Evolutionary conservation across 805 yeast species (phyloP), one percentile per base, ranked within the genome.

Genomic region (Saccharomycopsis lassenensis): DNA sequence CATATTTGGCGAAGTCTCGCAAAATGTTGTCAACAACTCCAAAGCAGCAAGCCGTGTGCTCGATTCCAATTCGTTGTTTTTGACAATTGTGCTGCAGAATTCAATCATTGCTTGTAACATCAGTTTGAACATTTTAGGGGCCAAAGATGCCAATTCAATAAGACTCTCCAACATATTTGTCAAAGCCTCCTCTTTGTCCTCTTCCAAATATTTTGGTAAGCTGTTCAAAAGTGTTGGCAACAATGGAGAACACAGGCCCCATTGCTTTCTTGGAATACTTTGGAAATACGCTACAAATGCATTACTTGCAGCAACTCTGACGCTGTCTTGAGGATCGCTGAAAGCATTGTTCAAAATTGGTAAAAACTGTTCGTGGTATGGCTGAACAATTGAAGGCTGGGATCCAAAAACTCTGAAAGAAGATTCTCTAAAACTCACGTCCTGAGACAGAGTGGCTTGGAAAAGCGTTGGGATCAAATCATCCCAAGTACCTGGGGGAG

Each of bases 1-100:
- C 98, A 91, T 91, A 35, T 76, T 77, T 25, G 98, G 97, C 7
- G 95, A 81, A 18, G 82, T 80, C 55, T 91, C 98, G 41, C 91
- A 74, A 53, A 91, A 91, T 0, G 94, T 81, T 4, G 94, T 83
- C 48, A 86, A 63, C 39, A 91, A 67, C 59, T 91, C 98, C 44
- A 91, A 62, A 4, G 95, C 91, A 1, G 91, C 79, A 49, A 84
- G 65, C 52, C 98, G 73, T 4, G 95, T 77, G 32, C 64, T 59
- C 15, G 85, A 68, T 19, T 85, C 96, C 47, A 86, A 61, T 15
- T 83, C 93, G 50, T 69, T 72, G 58, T 85, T 78, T 50, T 82
- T 84, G 35, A 85, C 71, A 22, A 91, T 89, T 11, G 75, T 71
- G n/a, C 85, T 69, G 50, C 91, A 76, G 51, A 91, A 91, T 44